Conservation (phyloP, 2,329 filamentous ascomycete species). For the Ophiostoma australiae region DNA sequence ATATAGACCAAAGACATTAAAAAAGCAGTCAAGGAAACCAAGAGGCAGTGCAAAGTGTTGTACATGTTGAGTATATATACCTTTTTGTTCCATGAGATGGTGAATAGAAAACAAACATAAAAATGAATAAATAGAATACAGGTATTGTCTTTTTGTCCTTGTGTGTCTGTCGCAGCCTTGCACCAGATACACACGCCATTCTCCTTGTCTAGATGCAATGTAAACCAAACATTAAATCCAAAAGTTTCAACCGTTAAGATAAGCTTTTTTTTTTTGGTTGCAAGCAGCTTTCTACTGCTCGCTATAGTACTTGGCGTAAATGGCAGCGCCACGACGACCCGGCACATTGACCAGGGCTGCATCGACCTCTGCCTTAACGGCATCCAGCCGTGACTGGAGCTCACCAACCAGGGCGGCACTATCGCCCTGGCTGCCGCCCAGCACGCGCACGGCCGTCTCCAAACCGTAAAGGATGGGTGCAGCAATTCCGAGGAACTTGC, state of each 20-base stretch:
- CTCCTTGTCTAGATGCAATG: not conserved
- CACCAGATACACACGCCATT: not conserved
- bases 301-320: conserved; percentile 36
- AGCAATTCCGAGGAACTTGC: conserved; percentile 37
- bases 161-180: not conserved
- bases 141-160: not conserved
- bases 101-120: not conserved
- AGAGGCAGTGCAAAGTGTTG: not conserved
- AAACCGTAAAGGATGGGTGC: conserved; percentile 43
- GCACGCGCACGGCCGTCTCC: conserved; percentile 41
- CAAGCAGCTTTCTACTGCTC: conserved; percentile 15
- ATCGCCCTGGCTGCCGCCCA: conserved; percentile 31
- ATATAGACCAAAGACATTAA: not conserved
- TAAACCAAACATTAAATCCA: not conserved
- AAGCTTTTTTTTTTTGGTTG: not conserved
- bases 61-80: not conserved
- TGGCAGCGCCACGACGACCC: conserved; percentile 26
- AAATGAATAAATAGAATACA: conserved; percentile 1
- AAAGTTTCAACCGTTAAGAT: not conserved
- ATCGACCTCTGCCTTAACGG: conserved; percentile 31
- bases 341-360: conserved; percentile 27
- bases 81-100: conserved; percentile 1
- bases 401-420: conserved; percentile 32
- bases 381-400: conserved; percentile 40
- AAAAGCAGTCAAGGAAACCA: not conserved